These are phyloP conservation scores for Hortiboletus rubellus DNA, from an alignment of 1,284 basidiomycete genomes.

Conservation along the genomic window DNA sequence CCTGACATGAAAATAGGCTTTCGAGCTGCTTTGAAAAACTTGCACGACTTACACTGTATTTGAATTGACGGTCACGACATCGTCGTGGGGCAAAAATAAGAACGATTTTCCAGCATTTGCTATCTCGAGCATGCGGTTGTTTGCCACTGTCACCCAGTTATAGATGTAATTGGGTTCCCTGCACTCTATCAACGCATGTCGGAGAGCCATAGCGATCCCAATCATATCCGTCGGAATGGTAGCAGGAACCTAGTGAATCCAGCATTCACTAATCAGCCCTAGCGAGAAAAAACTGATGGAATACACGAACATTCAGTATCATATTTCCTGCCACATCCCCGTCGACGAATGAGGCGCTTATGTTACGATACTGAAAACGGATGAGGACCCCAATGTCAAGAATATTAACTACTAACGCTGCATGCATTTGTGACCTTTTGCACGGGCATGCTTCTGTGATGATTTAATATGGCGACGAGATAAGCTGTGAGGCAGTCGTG, in stretches of 20 bases:
- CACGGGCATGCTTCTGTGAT: conserved; percentile 7
- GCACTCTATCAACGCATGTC: conserved; percentile 25
- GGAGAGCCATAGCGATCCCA: conserved; percentile 27
- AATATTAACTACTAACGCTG: conserved; percentile 27
- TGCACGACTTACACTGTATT: conserved; percentile 27
- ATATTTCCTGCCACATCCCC: conserved; percentile 29
- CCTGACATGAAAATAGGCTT: neutral
- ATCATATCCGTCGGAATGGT: conserved; percentile 16
- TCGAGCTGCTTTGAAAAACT: neutral
- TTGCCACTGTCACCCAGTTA: conserved; percentile 31
- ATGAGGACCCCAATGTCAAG: neutral
- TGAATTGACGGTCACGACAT: conserved; percentile 33
- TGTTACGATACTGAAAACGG: conserved; percentile 29
- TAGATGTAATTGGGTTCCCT: conserved; percentile 24
- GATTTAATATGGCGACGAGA: conserved; percentile 27
- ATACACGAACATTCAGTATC: conserved; percentile 29
- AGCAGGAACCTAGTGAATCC: conserved; percentile 16
- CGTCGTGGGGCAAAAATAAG: conserved; percentile 21
- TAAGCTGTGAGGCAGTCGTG: conserved; percentile 39
- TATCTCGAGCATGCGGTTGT: conserved; percentile 27
- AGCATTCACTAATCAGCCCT: neutral
- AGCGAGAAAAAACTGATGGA: neutral
- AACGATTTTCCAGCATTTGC: conserved; percentile 26
- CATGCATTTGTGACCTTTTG: conserved; percentile 29
- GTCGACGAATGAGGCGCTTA: conserved; percentile 20